Evolutionary conservation across 2,329 filamentous ascomycete species (phyloP).

Genomic region (Zarea fungicola): DNA sequence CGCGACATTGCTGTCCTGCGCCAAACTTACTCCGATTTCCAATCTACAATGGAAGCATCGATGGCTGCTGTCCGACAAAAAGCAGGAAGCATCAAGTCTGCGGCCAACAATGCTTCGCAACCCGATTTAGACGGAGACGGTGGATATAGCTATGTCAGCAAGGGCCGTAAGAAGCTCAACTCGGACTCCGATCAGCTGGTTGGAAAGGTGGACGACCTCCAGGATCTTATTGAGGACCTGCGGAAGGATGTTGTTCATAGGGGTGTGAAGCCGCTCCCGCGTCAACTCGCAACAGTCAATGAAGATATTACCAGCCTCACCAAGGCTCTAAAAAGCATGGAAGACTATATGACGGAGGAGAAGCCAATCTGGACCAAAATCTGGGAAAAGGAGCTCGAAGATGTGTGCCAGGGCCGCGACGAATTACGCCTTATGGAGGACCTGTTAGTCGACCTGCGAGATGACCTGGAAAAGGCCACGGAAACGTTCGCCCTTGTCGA

Average conservation of each 20-base stretch:
- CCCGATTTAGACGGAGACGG: conserved; percentile 68
- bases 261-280: conserved; percentile 83
- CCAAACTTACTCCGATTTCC: conserved; percentile 89
- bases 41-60: conserved; percentile 79
- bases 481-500: conserved; percentile 94
- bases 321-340: conserved; percentile 87
- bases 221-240: conserved; percentile 92
- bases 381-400: conserved; percentile 95
- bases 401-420: conserved; percentile 92
- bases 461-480: conserved; percentile 90
- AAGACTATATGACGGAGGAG: conserved; percentile 85
- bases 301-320: conserved; percentile 80
- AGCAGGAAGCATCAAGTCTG: conserved; percentile 72
- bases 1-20: conserved; percentile 86
- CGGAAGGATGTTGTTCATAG: conserved; percentile 94
- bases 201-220: conserved; percentile 89
- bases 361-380: conserved; percentile 99
- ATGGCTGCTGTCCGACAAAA: conserved; percentile 81
- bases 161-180: conserved; percentile 80
- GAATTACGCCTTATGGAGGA: conserved; percentile 96
- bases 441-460: conserved; percentile 82
- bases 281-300: conserved; percentile 82
- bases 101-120: conserved; percentile 64
- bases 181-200: conserved; percentile 88
- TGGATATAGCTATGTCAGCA: conserved; percentile 80